These are phyloP conservation scores for Chaetomium sp. DNA, from an alignment of 2,329 filamentous ascomycete genomes.

Conservation along the genomic window DNA sequence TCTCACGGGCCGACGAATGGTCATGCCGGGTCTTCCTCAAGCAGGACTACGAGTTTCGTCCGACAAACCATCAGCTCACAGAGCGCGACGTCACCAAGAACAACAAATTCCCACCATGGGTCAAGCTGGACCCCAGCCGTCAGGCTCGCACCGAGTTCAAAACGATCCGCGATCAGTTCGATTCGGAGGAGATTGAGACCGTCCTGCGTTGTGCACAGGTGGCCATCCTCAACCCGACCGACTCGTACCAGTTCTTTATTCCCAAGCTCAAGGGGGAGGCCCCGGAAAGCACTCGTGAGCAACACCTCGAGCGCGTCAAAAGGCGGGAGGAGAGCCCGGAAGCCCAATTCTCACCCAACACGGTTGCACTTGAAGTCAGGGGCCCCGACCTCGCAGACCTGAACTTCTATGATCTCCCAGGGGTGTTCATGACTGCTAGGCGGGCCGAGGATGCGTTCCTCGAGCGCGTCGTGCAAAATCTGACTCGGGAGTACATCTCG, in stretches of 20 bases:
- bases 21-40: constrained; percentile 62
- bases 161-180: constrained; percentile 50
- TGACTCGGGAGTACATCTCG: constrained; percentile 64
- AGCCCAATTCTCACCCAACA: constrained; percentile 74
- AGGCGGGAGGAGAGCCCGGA: constrained; percentile 37
- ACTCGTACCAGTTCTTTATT: constrained; percentile 46
- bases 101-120: constrained; percentile 62
- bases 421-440: constrained; percentile 66
- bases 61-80: constrained; percentile 33
- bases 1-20: constrained; percentile 57
- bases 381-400: constrained; percentile 65
- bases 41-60: constrained; percentile 54
- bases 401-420: constrained; percentile 80
- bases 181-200: constrained; percentile 58
- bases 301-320: constrained; percentile 10
- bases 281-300: constrained; percentile 12
- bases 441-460: constrained; percentile 60
- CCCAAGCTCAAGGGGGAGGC: constrained; percentile 35
- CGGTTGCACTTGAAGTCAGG: constrained; percentile 69
- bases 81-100: constrained; percentile 42
- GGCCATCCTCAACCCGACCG: constrained; percentile 64
- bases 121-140: constrained; percentile 39
- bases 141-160: constrained; percentile 49
- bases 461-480: constrained; percentile 62
- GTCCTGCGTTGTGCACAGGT: constrained; percentile 69